Conservation (phyloP, 495 filamentous ascomycete species). For the Rhizodiscina lignyota region DNA sequence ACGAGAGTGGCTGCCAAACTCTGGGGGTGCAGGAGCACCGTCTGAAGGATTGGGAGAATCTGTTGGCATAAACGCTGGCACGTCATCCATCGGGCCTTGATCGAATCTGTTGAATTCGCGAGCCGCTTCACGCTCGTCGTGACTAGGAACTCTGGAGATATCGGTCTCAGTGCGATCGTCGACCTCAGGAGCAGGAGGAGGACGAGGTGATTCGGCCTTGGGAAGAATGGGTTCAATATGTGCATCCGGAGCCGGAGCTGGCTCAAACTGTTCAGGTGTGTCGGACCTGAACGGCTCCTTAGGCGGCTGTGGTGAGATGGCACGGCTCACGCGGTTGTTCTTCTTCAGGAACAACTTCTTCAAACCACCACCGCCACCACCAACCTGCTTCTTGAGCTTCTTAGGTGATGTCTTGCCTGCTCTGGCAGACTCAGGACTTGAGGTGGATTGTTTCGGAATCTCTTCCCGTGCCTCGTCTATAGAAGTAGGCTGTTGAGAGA, state of each 20-base stretch:
- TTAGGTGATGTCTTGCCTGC: slow-evolving; percentile 25
- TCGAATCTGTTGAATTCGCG: slow-evolving; percentile 71
- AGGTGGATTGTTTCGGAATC: too few species aligned
- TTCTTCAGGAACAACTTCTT: slow-evolving; percentile 48
- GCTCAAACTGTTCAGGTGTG: background rate
- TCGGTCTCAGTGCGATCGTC: slow-evolving; percentile 29
- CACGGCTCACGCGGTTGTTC: too few species aligned
- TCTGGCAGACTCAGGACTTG: slow-evolving; percentile 28
- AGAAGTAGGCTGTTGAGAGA: too few species aligned
- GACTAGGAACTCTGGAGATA: slow-evolving; percentile 42
- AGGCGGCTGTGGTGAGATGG: background rate
- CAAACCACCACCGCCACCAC: slow-evolving; percentile 30
- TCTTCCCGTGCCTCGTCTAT: too few species aligned
- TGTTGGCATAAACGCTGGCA: slow-evolving; percentile 68
- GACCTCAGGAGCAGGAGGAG: too few species aligned
- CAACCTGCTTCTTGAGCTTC: slow-evolving; percentile 39
- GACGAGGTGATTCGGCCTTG: background rate
- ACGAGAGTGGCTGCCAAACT: background rate
- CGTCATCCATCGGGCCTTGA: slow-evolving; percentile 75
- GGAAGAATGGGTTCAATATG: background rate
- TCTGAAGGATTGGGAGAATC: slow-evolving; percentile 31
- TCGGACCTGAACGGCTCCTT: background rate
- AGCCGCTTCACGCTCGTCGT: slow-evolving; percentile 47
- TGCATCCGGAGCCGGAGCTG: background rate
- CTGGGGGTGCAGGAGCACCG: slow-evolving; percentile 8